Evolutionary conservation across 345 rosid species (phyloP), one percentile per base, ranked within the genome.

Genomic region (Salix koriyanagi): DNA sequence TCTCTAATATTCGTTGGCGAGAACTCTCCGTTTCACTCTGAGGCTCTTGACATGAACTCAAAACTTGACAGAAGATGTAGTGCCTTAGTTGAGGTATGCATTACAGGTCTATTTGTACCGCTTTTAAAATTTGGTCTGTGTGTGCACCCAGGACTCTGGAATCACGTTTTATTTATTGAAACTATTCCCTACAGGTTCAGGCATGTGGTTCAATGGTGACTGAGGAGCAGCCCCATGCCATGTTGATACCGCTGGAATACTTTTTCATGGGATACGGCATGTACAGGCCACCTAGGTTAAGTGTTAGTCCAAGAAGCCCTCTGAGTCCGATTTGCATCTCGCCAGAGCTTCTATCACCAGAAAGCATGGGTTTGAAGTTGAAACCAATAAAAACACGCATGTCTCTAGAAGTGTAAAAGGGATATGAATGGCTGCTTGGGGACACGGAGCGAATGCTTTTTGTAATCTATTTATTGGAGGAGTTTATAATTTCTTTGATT

Each of bases 351-450:
- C 93, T 96, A 19, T 91, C 99, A 7, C 99, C 97, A 0, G 98
- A 96, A 85, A 94, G 95, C 89, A 94, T 96, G 99, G 99, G 99
- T 1, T 84, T 96, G 84, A 94, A 96, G 89, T 83, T 94, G 71
- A 94, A 96, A 81, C 99, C 99, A 1, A 96, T 96, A 16, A 94
- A 89, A 85, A 96, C 99, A 28, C 84, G 97, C 41, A 46, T 67
- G 19, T 9, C 69, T 12, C 4, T 73, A 41, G 77, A 79, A 46
- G 41, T 79, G 23, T 78, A 65, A 77, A 58, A 18, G 75, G 72
- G 72, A 19, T 56, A 25, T 52, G 58, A 42, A 26, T 25, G 30
- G 41, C 44, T 11, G 36, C 44, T 11, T 11, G 36, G 73, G 23
- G 44, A 39, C 19, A 39, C 19, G 36, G 68, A 9, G 44, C 26